These are phyloP conservation scores for Arxiozyma heterogenica DNA, from an alignment of 1,139 yeast genomes.

Conservation along the genomic window DNA sequence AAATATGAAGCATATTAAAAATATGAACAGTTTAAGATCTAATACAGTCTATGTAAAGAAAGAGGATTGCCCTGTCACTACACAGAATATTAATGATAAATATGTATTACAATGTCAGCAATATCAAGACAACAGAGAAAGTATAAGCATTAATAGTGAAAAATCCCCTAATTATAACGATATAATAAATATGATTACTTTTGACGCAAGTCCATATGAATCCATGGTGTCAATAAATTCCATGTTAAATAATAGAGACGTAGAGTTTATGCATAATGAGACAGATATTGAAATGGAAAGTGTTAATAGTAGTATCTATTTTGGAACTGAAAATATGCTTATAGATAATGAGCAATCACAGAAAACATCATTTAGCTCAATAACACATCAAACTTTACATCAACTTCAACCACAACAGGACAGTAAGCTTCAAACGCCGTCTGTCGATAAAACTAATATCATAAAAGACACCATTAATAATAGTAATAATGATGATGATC, in stretches of 20 bases:
- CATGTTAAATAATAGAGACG: slow-evolving; percentile 20
- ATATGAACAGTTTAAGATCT: slow-evolving; percentile 7
- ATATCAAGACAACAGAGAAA: not conserved
- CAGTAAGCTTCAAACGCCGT: not conserved
- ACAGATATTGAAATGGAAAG: slow-evolving; percentile 14
- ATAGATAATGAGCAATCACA: not conserved
- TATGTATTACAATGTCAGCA: not conserved
- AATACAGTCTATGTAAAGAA: not conserved
- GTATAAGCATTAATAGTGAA: not conserved
- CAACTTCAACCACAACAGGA: not conserved
- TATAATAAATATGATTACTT: not conserved
- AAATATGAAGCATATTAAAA: slow-evolving; percentile 19
- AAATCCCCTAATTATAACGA: not conserved
- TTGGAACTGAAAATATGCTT: slow-evolving; percentile 8
- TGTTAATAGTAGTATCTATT: slow-evolving; percentile 19
- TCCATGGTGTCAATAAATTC: slow-evolving; percentile 12
- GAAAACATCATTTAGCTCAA: not conserved
- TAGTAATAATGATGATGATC: not conserved
- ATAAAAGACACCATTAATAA: no score
- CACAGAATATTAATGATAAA: not conserved
- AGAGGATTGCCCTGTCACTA: not conserved
- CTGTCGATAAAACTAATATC: not conserved
- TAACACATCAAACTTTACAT: not conserved
- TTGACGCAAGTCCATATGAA: not conserved
- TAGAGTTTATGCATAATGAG: slow-evolving; percentile 21